These are phyloP conservation scores for Suillus luteus DNA, from an alignment of 768 basidiomycete genomes.

Conservation along the genomic window DNA sequence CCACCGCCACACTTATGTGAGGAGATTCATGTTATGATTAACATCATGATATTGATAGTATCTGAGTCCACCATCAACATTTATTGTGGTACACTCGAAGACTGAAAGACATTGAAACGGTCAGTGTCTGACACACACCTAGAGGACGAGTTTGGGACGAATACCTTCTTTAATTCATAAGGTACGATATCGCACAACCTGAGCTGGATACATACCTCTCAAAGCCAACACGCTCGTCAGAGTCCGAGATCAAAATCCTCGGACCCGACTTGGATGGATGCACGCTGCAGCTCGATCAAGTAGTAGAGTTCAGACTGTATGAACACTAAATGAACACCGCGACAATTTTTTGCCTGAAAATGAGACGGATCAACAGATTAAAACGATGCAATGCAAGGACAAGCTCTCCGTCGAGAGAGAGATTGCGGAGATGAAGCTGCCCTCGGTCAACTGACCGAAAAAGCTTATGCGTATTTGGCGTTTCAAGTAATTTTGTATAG, in stretches of 20 bases:
- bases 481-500: slow-evolving; percentile 6
- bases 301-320: not conserved
- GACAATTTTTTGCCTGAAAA: not conserved
- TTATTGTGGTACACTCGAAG: not conserved
- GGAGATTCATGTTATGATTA: not conserved
- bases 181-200: not conserved
- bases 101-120: not conserved
- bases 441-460: slow-evolving; percentile 9
- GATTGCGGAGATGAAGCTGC: slow-evolving; percentile 5
- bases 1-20: not conserved
- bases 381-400: slow-evolving; percentile 1
- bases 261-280: not conserved
- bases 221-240: not conserved
- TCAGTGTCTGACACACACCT: not conserved
- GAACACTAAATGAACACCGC: not conserved
- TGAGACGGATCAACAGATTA: slow-evolving; percentile 1
- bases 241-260: not conserved
- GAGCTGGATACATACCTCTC: not conserved
- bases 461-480: slow-evolving; percentile 8
- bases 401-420: slow-evolving; percentile 4
- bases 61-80: not conserved
- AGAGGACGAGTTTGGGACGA: not conserved
- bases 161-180: not conserved
- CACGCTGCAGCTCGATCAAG: not conserved
- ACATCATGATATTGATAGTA: not conserved